Percentiles rank a stretch among this genome's conserved stretches.
These are phyloP conservation scores for Clitopilus passeckerianus DNA, from an alignment of 768 basidiomycete genomes.

Conservation along the genomic window DNA sequence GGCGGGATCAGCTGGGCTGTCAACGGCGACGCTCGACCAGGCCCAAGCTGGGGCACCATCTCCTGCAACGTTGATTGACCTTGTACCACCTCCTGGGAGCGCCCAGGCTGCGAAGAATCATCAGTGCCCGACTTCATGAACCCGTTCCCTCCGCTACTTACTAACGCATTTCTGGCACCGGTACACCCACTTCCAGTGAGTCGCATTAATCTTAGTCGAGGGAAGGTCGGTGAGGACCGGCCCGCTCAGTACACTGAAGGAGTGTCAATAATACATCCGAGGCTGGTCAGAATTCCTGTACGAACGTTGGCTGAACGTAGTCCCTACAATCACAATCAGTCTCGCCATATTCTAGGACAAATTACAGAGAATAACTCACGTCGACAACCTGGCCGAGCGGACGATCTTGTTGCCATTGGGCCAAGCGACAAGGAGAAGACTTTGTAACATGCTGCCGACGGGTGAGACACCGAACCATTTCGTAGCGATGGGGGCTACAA, in stretches of 20 bases:
- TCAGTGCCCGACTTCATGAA: background rate
- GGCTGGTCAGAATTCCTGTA: constrained; percentile 4
- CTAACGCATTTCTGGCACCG: constrained; percentile 64
- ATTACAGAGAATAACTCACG: constrained; percentile 29
- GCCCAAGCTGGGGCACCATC: constrained; percentile 50
- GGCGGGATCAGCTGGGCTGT: constrained; percentile 42
- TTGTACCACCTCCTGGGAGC: constrained; percentile 24
- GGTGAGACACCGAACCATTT: constrained; percentile 54
- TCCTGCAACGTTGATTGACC: constrained; percentile 27
- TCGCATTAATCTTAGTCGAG: constrained; percentile 46
- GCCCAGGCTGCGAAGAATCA: constrained; percentile 27
- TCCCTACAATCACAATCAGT: constrained; percentile 22
- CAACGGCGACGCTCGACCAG: constrained; percentile 34
- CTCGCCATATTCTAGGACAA: background rate
- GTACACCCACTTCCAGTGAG: constrained; percentile 67
- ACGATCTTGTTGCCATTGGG: constrained; percentile 50
- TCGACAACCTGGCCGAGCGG: constrained; percentile 45
- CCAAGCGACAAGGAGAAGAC: constrained; percentile 59
- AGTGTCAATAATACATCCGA: background rate
- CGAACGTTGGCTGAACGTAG: constrained; percentile 46
- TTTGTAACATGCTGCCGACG: constrained; percentile 49
- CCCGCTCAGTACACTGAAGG: constrained; percentile 36
- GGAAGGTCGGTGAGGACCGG: constrained; percentile 50
- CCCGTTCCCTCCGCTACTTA: constrained; percentile 19
- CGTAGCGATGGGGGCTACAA: constrained; percentile 49